Evolutionary conservation across 257 asterid genomes (phyloP), one percentile per base, ranked within the genome.

Genomic region (Nicotiana paniculata): DNA sequence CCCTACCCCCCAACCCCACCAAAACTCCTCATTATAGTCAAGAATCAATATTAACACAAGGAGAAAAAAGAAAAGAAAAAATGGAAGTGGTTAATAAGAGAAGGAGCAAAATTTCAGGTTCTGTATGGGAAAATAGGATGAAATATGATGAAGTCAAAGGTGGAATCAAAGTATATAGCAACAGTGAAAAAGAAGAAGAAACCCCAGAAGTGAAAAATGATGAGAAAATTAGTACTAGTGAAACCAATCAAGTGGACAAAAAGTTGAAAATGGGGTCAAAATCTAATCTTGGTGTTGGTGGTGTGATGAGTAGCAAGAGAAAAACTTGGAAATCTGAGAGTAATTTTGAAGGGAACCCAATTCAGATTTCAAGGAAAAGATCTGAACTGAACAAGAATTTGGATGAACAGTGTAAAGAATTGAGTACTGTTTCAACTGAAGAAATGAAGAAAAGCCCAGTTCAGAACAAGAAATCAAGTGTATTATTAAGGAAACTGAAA

Each of bases 41-140:
- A 83, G 81, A 55, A 82, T 82, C 48, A 70, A 51, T 75, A 61
- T 3, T 68, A 28, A 30, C 53, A 35, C 46, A 55, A n/a, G 28
- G 65, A 68, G 81, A 39, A 77, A 82, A 84, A 86, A 79, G 74
- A 57, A 86, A 81, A 74, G 85, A 78, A 59, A 57, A 54, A 37
- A 86, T 88, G 91, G 93, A 90, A 85, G 86, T 77, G 81, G 85
- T 85, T 58, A 83, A 86, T 37, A 90, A 89, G 72, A 93, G 89
- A 64, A 86, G 89, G 69, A 81, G 87, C 51, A 86, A 84, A 61
- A 87, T 64, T 32, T 91, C 97, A 86, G 97, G 97, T 55, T 93
- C 96, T 85, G 91, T 93, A 82, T 92, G 99, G 99, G 99, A 93
- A 80, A 90, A 88, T 88, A 90, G 97, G 83, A 93, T 92, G 95